A percentile compares a stretch with the other conserved stretches of the same genome.
These are phyloP conservation scores for Diplodia intermedia DNA, from an alignment of 2,329 filamentous ascomycete genomes.

Conservation along the genomic window DNA sequence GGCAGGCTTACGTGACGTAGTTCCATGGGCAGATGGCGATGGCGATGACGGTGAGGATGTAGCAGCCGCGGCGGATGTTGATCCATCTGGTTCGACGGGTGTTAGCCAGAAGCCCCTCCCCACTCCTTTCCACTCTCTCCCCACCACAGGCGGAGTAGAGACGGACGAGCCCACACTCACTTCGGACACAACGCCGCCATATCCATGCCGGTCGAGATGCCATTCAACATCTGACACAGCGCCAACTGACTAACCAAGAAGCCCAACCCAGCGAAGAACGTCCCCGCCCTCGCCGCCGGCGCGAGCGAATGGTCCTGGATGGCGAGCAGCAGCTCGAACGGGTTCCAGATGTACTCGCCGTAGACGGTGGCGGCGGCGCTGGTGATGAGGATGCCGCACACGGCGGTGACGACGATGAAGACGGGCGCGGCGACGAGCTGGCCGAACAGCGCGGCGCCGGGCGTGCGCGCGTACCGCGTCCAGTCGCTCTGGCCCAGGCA, in stretches of 20 bases:
- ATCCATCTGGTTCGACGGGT: slow-evolving; percentile 11
- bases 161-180: slow-evolving; percentile 18
- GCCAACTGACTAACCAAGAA: slow-evolving; percentile 39
- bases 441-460: slow-evolving; percentile 46
- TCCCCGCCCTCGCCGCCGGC: slow-evolving; percentile 38
- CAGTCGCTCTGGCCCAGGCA: slow-evolving; percentile 55
- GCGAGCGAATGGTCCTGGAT: slow-evolving; percentile 40
- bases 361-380: slow-evolving; percentile 49
- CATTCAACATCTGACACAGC: slow-evolving; percentile 40
- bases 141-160: neutral
- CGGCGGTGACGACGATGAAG: slow-evolving; percentile 46
- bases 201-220: slow-evolving; percentile 41
- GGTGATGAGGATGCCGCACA: slow-evolving; percentile 53
- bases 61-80: slow-evolving; percentile 37
- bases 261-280: slow-evolving; percentile 43
- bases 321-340: slow-evolving; percentile 42
- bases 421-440: slow-evolving; percentile 49
- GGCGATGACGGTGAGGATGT: slow-evolving; percentile 39
- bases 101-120: neutral
- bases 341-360: slow-evolving; percentile 50
- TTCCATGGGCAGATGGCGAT: slow-evolving; percentile 39
- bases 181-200: slow-evolving; percentile 39
- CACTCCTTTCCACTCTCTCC: neutral
- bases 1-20: slow-evolving; percentile 19
- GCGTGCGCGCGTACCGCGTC: slow-evolving; percentile 48